phyloP scores from a whole-genome alignment of 495 filamentous ascomycete genomes.

The Achaetomiella virescens region DNA sequence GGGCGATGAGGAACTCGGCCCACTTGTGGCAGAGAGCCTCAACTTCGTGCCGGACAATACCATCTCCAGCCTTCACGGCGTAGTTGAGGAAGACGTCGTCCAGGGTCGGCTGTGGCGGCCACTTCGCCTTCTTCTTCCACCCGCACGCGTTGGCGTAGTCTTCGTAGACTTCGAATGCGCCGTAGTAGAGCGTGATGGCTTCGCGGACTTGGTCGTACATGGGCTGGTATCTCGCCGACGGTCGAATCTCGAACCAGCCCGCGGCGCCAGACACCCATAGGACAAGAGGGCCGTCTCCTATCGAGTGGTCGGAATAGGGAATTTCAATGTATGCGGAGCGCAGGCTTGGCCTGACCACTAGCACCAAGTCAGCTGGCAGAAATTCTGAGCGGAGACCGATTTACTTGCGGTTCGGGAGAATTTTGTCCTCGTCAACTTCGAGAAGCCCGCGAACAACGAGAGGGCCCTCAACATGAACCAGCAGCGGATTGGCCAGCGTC shows the following conservation, averaged over 20 bases:
- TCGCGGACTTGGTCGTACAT: constrained; percentile 63
- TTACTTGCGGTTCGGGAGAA: constrained; percentile 2
- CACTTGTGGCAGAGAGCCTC: constrained; percentile 31
- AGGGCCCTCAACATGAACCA: constrained; percentile 37
- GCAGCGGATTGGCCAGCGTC: constrained; percentile 37
- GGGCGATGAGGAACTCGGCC: constrained; percentile 35
- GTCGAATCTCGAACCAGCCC: constrained; percentile 73
- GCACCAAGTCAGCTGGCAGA: constrained; percentile 19
- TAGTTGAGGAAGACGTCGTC: constrained; percentile 38
- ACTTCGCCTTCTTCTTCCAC: constrained; percentile 24
- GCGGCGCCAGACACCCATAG: constrained; percentile 72
- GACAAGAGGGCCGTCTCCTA: constrained; percentile 57
- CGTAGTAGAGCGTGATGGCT: constrained; percentile 65
- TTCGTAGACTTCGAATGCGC: constrained; percentile 40
- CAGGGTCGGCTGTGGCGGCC: constrained; percentile 16
- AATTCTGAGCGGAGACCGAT: neutral
- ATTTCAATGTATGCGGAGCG: constrained; percentile 56
- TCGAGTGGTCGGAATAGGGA: constrained; percentile 56
- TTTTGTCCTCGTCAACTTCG: constrained; percentile 30
- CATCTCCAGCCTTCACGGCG: constrained; percentile 37
- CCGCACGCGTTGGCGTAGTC: constrained; percentile 19
- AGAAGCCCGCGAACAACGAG: constrained; percentile 40
- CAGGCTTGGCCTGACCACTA: constrained; percentile 43
- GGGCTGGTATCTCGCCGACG: constrained; percentile 52
- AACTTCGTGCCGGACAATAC: constrained; percentile 35